Evolutionary conservation across 805 yeast species (phyloP).

Genomic region (Candida cerambycidarum): DNA sequence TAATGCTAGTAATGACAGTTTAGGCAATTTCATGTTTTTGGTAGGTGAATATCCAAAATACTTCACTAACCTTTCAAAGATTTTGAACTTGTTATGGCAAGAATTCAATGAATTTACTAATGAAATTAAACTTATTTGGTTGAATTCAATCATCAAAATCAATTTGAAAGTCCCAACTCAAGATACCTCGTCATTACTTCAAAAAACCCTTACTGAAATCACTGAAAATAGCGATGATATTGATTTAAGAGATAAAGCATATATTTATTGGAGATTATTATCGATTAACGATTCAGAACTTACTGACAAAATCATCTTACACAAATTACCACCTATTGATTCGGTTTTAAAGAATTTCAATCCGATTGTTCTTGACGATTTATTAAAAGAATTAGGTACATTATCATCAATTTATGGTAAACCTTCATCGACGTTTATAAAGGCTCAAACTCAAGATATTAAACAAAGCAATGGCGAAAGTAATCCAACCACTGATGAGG

Average conservation of each 20-base stretch:
- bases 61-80: constrained; percentile 52
- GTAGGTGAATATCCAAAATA: constrained; percentile 69
- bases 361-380: constrained; percentile 62
- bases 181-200: constrained; percentile 46
- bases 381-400: constrained; percentile 76
- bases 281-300: constrained; percentile 32
- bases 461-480: constrained; percentile 14
- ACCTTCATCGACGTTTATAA: constrained; percentile 67
- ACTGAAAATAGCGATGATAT: constrained; percentile 68
- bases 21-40: constrained; percentile 65
- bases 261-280: constrained; percentile 74
- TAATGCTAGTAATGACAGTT: constrained; percentile 49
- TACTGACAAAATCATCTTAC: constrained; percentile 55
- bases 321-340: constrained; percentile 67
- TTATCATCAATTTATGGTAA: constrained; percentile 87
- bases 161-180: constrained; percentile 21
- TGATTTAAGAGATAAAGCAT: constrained; percentile 80
- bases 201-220: constrained; percentile 58
- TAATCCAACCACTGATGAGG: constrained; percentile 50
- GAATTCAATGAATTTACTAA: constrained; percentile 62
- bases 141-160: constrained; percentile 64
- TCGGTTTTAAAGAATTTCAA: constrained; percentile 73
- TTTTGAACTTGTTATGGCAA: constrained; percentile 42
- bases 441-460: constrained; percentile 32
- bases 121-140: constrained; percentile 55